These are phyloP conservation scores for Prunus dulcis DNA, from an alignment of 306 rosid species.

Conservation along the genomic window DNA sequence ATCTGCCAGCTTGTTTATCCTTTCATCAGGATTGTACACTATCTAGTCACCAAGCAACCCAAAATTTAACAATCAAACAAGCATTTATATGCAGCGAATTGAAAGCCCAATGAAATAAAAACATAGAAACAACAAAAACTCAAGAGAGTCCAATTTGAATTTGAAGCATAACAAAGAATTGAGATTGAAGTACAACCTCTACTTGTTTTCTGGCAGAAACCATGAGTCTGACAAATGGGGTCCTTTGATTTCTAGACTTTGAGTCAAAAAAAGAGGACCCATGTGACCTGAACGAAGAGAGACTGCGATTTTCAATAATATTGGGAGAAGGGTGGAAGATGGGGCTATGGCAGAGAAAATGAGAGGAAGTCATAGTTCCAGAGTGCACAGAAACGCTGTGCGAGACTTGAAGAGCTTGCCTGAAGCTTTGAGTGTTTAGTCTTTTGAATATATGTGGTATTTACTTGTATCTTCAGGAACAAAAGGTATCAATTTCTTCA, in stretches of 20 bases:
- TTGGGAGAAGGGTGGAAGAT: slow-evolving; percentile 37
- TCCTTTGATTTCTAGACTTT: slow-evolving; percentile 33
- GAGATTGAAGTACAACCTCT: slow-evolving; percentile 46
- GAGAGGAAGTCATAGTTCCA: slow-evolving; percentile 61
- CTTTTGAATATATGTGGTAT: not conserved
- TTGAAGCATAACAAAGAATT: slow-evolving; percentile 1
- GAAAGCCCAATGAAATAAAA: not conserved
- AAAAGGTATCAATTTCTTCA: slow-evolving; percentile 1
- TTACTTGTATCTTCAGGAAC: not conserved
- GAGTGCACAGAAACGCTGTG: not conserved
- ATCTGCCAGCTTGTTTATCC: slow-evolving; percentile 81
- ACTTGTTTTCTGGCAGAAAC: slow-evolving; percentile 54
- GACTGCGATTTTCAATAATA: slow-evolving; percentile 29
- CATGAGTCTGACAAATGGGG: slow-evolving; percentile 33
- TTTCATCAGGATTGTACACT: slow-evolving; percentile 74
- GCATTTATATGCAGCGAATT: not conserved
- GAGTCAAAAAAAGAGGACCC: slow-evolving; percentile 39
- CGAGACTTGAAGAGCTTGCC: not conserved
- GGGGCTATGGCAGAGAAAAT: slow-evolving; percentile 39
- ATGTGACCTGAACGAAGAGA: slow-evolving; percentile 34
- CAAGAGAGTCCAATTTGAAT: slow-evolving; percentile 16
- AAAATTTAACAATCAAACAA: not conserved
- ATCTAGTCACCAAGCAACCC: slow-evolving; percentile 45
- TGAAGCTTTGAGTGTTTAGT: not conserved
- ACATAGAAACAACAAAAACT: not conserved